Evolutionary conservation across 2,329 filamentous ascomycete species (phyloP).

Genomic region (Xenoacremonium recifei): DNA sequence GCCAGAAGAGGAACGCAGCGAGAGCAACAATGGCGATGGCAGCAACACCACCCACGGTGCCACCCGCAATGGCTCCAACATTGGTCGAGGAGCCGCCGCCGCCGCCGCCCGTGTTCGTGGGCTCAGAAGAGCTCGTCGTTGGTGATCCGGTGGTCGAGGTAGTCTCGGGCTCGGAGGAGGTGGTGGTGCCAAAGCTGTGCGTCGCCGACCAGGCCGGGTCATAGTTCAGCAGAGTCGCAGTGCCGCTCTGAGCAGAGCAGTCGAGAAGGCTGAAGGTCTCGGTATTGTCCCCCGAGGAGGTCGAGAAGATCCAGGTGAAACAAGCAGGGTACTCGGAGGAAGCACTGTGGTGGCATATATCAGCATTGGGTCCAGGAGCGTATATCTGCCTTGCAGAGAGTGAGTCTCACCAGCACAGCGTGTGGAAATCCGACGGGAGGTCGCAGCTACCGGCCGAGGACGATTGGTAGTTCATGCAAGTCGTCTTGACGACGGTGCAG

Average conservation of each 20-base stretch:
- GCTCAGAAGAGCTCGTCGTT: constrained; percentile 6
- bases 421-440: constrained; percentile 29
- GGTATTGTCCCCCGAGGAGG: constrained; percentile 11
- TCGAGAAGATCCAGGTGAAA: constrained; percentile 29
- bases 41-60: constrained; percentile 45
- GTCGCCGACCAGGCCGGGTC: constrained; percentile 25
- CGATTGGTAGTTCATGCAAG: constrained; percentile 30
- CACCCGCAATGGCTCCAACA: constrained; percentile 45
- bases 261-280: constrained; percentile 24
- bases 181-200: constrained; percentile 8
- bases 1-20: constrained; percentile 40
- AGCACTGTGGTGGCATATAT: constrained; percentile 5
- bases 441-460: constrained; percentile 24
- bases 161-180: constrained; percentile 2
- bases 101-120: constrained; percentile 7
- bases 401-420: constrained; percentile 33
- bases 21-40: constrained; percentile 39
- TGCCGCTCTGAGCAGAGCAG: constrained; percentile 24
- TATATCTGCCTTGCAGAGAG: neutral
- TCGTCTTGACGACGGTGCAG: constrained; percentile 31
- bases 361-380: too few species aligned
- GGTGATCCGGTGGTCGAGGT: constrained; percentile 5
- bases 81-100: constrained; percentile 19
- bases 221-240: constrained; percentile 27
- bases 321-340: constrained; percentile 16